Evolutionary conservation across 2,329 filamentous ascomycete species (phyloP).

Genomic region (Cercospora janseana): DNA sequence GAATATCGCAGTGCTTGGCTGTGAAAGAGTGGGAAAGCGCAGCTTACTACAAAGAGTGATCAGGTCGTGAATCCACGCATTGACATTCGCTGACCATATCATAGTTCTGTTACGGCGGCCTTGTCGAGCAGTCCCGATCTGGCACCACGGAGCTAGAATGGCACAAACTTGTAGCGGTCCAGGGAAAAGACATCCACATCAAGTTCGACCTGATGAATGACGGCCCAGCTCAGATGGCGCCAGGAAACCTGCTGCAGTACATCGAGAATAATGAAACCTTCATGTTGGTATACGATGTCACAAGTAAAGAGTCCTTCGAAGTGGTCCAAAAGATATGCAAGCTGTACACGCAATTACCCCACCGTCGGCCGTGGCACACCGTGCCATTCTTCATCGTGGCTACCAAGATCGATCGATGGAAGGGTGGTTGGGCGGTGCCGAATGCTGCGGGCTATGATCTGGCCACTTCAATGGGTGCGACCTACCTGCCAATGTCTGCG

Average conservation of each 20-base stretch:
- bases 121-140: conserved; percentile 10
- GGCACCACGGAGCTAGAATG: conserved; percentile 14
- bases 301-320: conserved; percentile 11
- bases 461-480: conserved; percentile 7
- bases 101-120: conserved; percentile 17
- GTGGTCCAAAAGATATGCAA: conserved; percentile 8
- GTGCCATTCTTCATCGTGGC: conserved; percentile 15
- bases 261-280: conserved; percentile 14
- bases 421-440: conserved; percentile 16
- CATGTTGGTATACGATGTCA: conserved; percentile 19
- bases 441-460: conserved; percentile 10
- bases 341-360: conserved; percentile 9
- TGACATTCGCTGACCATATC: background rate
- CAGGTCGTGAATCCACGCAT: background rate
- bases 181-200: conserved; percentile 15
- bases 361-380: conserved; percentile 8
- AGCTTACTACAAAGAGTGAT: conserved; percentile 16
- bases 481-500: conserved; percentile 12
- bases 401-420: conserved; percentile 16
- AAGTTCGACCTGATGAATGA: conserved; percentile 15
- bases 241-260: conserved; percentile 7
- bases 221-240: conserved; percentile 1
- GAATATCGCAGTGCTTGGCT: conserved; percentile 15
- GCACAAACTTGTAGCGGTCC: conserved; percentile 17
- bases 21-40: conserved; percentile 15